phyloP scores from a whole-genome alignment of 768 basidiomycete genomes.

The Termitomyces sp. region DNA sequence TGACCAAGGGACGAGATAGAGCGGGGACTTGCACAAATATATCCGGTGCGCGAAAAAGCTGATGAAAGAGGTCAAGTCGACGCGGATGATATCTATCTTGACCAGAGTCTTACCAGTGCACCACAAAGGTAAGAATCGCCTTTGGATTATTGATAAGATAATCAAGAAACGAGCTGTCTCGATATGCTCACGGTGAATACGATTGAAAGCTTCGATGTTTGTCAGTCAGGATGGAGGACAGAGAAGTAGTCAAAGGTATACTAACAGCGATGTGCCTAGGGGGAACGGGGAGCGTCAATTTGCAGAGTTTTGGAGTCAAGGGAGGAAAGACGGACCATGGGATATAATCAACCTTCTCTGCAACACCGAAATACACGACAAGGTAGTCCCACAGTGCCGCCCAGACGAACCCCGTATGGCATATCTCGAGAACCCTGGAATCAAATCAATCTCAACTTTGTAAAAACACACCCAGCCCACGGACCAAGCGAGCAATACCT shows the following conservation, averaged over 20 bases:
- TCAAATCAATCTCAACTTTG: background rate
- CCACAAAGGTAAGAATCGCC: slow-evolving; percentile 35
- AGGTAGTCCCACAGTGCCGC: slow-evolving; percentile 25
- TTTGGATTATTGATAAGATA: slow-evolving; percentile 1
- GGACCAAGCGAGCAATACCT: slow-evolving; percentile 16
- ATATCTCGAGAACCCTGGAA: slow-evolving; percentile 31
- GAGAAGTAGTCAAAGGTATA: background rate
- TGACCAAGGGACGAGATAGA: background rate
- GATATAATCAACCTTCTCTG: background rate
- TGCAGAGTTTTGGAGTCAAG: background rate
- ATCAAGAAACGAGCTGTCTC: background rate
- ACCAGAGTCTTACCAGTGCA: slow-evolving; percentile 28
- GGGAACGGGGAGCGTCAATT: background rate
- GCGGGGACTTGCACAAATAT: slow-evolving; percentile 16
- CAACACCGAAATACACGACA: background rate
- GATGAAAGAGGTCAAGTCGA: background rate
- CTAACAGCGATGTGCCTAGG: slow-evolving; percentile 15
- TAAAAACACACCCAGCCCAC: background rate
- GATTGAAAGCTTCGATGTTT: slow-evolving; percentile 11
- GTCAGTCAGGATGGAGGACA: background rate
- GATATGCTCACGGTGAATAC: slow-evolving; percentile 18
- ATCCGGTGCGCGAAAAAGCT: slow-evolving; percentile 32
- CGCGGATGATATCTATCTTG: too few species aligned
- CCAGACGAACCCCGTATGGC: slow-evolving; percentile 33
- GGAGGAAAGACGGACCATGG: background rate